Base-by-base conservation (phyloP, 257 asterid species). In the Solanum sitiens region DNA sequence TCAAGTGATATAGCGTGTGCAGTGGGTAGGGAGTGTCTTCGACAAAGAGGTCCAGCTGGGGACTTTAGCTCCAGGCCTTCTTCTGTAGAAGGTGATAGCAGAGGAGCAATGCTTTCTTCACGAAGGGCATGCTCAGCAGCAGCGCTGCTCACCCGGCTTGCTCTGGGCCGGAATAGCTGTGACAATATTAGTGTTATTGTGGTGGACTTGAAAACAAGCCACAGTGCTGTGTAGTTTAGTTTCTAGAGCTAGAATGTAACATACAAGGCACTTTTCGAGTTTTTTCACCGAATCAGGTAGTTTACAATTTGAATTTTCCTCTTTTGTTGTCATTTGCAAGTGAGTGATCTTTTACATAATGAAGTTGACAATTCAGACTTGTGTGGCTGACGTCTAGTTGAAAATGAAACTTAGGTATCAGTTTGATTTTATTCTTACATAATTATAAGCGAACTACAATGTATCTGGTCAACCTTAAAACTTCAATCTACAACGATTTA, bases 51-150 rank as follows among this genome's bases (percentile, higher is more conserved):
- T 50, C 79, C 79, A 14, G 3, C 86, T 2, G 79, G 15, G 33
- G 11, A 27, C n/a, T 63, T 42, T 47, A 80, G 84, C 47, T 79
- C 61, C 42, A 27, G 27, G 39, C 27, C 67, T 25, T 4, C 85
- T 25, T 4, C 16, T 2, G 50, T 42, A 71, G 47, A 72, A 59
- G 61, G 59, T 30, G 87, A 23, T 67, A 73, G 27, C 11, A 73
- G 32, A 65, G 73, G 63, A 23, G 25, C 45, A 11, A 15, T 25
- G 7, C 75, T 76, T 33, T 85, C 88, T 44, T 76, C 90, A 7
- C 90, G 33, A 76, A 85, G 86, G 68, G 83, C 86, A 75, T 84
- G 88, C 13, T 75, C 88, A 11, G 86, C 90, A 32, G 90, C 88
- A 27, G 71, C 86, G 0, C 53, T 88, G 37, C 86, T 88, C 20